Base-by-base conservation (phyloP, 2,329 filamentous ascomycete species). In the Dendryphion nanum region DNA sequence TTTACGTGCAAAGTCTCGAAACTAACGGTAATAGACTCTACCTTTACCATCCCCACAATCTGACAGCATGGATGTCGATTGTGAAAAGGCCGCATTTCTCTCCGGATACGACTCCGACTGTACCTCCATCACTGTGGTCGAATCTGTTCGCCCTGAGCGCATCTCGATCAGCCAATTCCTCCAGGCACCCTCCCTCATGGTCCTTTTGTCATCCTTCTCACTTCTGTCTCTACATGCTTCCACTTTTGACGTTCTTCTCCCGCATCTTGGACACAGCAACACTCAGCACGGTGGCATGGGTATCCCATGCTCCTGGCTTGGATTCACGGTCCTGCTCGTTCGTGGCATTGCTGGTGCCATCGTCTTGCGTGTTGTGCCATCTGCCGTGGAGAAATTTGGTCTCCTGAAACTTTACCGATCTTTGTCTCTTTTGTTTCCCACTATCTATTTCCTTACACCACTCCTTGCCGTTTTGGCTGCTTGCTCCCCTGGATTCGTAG, bases 181-280 rank as follows among this genome's bases (percentile, higher is more conserved):
- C 37, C 66, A 66, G 14, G 70, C 71, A 1, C 71, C 71, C 2
- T 72, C 71, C 1, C 57, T 74, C 14, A 50, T 71, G 41, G 50
- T 72, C 44, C 53, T 74, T 20, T 53, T 77, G 52, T 55, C 71
- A 45, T 74, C 73, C 4, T 73, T 72, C 45, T 76, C 72, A 18
- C 73, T 74, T 24, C 73, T 75, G 21, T 78, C 76, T n/a, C 75
- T 74, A 51, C 78, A 77, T 37, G 73, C 73, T 10, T 73, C 70
- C 2, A 76, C 76, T 31, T 80, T 73, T 41, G 70, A 74, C 39
- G 64, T 70, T 16, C 58, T 74, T 4, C 66, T 74, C 3, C 71
- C 70, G 4, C 70, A 73, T 44, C 63, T 74, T 19, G 69, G 69
- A 31, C 71, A 73, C 52, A 70, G 64, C 42, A 65, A 61, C 45